Conservation (phyloP, 352 stramenopile genomes). For the Globisporangium alternatum region DNA sequence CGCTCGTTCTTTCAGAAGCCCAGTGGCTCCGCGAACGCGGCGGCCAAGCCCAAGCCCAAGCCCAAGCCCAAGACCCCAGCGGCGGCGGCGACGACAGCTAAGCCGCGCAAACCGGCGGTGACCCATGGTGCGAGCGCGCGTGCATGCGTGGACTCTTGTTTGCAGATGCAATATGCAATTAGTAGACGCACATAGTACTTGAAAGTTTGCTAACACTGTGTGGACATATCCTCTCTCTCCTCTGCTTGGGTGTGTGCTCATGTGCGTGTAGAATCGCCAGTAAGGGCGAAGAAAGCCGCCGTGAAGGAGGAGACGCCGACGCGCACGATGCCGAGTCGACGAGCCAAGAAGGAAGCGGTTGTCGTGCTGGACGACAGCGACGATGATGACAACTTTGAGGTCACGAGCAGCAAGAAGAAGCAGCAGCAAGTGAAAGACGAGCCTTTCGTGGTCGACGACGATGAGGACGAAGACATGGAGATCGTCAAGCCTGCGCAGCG, state of each 20-base stretch:
- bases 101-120: neutral
- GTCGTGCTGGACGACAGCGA: slow-evolving; percentile 61
- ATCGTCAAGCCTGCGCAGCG: slow-evolving; percentile 18
- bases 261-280: slow-evolving; percentile 6
- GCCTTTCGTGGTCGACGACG: slow-evolving; percentile 38
- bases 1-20: slow-evolving; percentile 81
- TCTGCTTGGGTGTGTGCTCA: neutral
- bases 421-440: slow-evolving; percentile 14
- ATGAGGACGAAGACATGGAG: slow-evolving; percentile 4
- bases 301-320: slow-evolving; percentile 20
- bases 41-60: slow-evolving; percentile 3
- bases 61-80: neutral
- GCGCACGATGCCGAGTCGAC: slow-evolving; percentile 24
- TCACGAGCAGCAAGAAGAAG: neutral
- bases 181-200: too few species aligned
- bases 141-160: neutral
- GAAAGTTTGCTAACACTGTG: neutral
- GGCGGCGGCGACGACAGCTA: neutral
- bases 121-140: neutral
- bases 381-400: slow-evolving; percentile 26
- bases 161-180: neutral
- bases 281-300: neutral
- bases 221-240: neutral
- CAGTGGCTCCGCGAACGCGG: slow-evolving; percentile 12
- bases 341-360: slow-evolving; percentile 36